These are phyloP conservation scores for Mycotypha africana DNA, from an alignment of 371 early-diverging fungal species.

Conservation along the genomic window DNA sequence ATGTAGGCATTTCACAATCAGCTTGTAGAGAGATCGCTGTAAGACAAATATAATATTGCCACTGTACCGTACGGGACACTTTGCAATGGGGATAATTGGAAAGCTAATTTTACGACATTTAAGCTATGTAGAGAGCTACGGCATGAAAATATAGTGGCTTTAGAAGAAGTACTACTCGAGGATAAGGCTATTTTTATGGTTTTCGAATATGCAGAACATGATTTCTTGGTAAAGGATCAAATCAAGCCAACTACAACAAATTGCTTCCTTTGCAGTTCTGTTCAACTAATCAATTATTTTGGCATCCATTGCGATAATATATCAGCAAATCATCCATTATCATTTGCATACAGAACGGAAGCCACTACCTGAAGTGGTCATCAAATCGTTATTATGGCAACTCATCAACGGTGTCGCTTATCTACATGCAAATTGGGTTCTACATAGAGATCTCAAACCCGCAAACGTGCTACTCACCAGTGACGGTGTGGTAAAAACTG, in stretches of 20 bases:
- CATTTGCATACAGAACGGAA: slow-evolving; percentile 70
- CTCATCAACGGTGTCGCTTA: slow-evolving; percentile 88
- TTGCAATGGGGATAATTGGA: no score
- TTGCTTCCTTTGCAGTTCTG: no score
- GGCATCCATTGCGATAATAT: no score
- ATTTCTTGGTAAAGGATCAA: slow-evolving; percentile 62
- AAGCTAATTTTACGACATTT: neutral
- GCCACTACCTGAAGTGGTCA: slow-evolving; percentile 73
- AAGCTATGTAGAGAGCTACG: slow-evolving; percentile 82
- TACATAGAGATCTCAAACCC: slow-evolving; percentile 91
- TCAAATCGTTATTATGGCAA: slow-evolving; percentile 91
- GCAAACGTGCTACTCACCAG: slow-evolving; percentile 84
- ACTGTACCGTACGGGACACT: no score
- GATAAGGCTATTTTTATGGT: slow-evolving; percentile 93
- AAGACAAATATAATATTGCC: slow-evolving; percentile 1
- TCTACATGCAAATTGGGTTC: slow-evolving; percentile 88
- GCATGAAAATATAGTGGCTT: slow-evolving; percentile 80
- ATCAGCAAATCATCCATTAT: slow-evolving; percentile 82
- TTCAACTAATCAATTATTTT: no score
- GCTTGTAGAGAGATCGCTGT: slow-evolving; percentile 92
- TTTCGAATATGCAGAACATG: slow-evolving; percentile 93
- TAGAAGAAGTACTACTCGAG: slow-evolving; percentile 84
- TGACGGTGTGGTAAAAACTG: slow-evolving; percentile 85
- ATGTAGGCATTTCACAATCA: slow-evolving; percentile 89
- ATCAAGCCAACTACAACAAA: no score